phyloP scores from a whole-genome alignment of 2,329 filamentous ascomycete species.

The Cylindrodendrum hubeiense region DNA sequence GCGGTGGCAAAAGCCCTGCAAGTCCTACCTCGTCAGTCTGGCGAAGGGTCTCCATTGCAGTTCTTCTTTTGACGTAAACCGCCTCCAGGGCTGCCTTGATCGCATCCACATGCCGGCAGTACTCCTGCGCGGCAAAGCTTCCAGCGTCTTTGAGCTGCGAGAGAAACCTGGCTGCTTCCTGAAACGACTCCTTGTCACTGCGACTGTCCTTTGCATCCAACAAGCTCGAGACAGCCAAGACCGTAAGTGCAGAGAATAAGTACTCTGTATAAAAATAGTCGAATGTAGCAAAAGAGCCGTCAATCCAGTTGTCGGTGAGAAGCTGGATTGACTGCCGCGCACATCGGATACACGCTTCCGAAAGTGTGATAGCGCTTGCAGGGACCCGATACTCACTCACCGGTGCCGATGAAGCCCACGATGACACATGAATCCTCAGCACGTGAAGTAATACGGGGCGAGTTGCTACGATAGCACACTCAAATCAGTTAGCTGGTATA shows the following conservation, averaged over 20 bases:
- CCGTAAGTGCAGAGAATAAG: slow-evolving; percentile 27
- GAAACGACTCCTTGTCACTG: slow-evolving; percentile 15
- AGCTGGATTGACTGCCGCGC: slow-evolving; percentile 22
- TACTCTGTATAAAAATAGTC: slow-evolving; percentile 30
- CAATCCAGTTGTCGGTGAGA: slow-evolving; percentile 25
- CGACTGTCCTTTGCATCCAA: neutral
- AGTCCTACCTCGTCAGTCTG: no score
- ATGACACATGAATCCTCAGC: slow-evolving; percentile 2
- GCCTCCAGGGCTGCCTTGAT: neutral
- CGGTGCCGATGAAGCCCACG: neutral
- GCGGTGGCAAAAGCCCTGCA: no score
- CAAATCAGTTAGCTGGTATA: neutral
- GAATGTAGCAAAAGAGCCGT: slow-evolving; percentile 20
- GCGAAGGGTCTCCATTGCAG: no score
- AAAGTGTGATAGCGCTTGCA: neutral
- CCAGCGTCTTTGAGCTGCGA: slow-evolving; percentile 13
- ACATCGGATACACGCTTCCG: slow-evolving; percentile 25
- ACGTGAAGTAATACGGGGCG: slow-evolving; percentile 5
- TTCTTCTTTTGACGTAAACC: no score
- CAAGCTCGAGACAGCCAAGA: slow-evolving; percentile 27
- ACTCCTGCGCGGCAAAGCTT: slow-evolving; percentile 17
- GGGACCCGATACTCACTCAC: neutral
- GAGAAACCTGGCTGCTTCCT: slow-evolving; percentile 14
- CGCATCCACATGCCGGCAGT: neutral
- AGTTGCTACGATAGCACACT: slow-evolving; percentile 8